Base-by-base conservation (phyloP, 768 basidiomycete genomes). In the Lyophyllum semitale region DNA sequence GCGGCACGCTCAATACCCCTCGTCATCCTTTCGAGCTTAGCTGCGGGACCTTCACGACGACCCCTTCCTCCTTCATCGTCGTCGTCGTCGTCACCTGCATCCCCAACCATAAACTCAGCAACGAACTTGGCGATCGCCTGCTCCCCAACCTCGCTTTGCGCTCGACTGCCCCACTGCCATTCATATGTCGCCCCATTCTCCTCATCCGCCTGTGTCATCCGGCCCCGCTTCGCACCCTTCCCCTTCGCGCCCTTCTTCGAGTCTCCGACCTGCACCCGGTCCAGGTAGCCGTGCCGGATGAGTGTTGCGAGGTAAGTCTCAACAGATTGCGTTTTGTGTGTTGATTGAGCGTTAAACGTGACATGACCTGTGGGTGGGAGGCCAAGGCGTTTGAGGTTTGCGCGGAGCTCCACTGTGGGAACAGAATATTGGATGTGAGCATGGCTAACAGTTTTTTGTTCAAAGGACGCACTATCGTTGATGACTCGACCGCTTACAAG, bases 81-180 rank as follows among this genome's bases (percentile, higher is more conserved):
- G 22, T 69, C 73, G 2, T 74, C 74, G 2, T 73, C 73, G 44
- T 64, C 73, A 18, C 66, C 73, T 1, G 57, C 68, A 40, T 72
- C 69, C 18, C 63, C 79, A 33, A 83, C 78, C 88, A 93, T 92
- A 62, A 95, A 90, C 62, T 91, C 85, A 1, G 85, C 85, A 1
- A 96, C 77, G 63, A 96, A 96, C 51, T 72, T 73, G 1, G 85
- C 90, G 8, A 95, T 74, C 12, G 77, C 85, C 55, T 78, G 71
- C 70, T 98, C 95, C 1, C 91, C 88, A 4, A 97, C 83, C 70
- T 98, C 95, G 29, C 83, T 83, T 35, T 88, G 81, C 1, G 93
- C 86, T 26, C 91, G 80, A 25, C 80, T 74, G 3, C 94, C 95
- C 95, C 95, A 98, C 17, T 84, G 81, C 93, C 91, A 93, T 64